A percentile compares a stretch with the other conserved stretches of the same genome.
These are phyloP conservation scores for Aspergillus sp. DNA, from an alignment of 2,329 filamentous ascomycete species.

Conservation along the genomic window DNA sequence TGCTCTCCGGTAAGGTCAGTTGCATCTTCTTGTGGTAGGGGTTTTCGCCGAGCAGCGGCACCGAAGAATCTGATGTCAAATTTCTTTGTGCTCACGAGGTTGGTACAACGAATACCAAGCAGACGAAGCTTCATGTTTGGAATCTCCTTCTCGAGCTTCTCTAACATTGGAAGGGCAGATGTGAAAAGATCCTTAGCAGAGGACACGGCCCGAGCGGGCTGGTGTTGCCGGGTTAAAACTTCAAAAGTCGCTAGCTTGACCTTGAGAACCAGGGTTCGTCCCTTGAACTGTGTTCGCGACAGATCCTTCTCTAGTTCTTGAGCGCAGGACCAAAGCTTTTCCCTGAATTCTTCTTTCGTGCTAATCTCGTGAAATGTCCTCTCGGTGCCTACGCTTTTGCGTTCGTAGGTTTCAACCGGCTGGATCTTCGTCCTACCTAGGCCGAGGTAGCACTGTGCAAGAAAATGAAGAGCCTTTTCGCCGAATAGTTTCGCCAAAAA, in stretches of 20 bases:
- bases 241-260: slow-evolving; percentile 94
- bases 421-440: slow-evolving; percentile 82
- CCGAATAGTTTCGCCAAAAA: slow-evolving; percentile 78
- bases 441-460: slow-evolving; percentile 81
- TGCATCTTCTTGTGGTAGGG: slow-evolving; percentile 5
- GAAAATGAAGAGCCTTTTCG: slow-evolving; percentile 84
- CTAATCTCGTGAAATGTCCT: slow-evolving; percentile 83
- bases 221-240: slow-evolving; percentile 76
- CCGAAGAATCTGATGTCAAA: slow-evolving; percentile 81
- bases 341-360: slow-evolving; percentile 65
- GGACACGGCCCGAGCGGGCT: slow-evolving; percentile 68
- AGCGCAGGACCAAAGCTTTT: slow-evolving; percentile 77
- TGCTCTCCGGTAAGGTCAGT: slow-evolving; percentile 47
- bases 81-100: slow-evolving; percentile 83
- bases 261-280: slow-evolving; percentile 87
- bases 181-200: slow-evolving; percentile 80
- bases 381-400: slow-evolving; percentile 93
- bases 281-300: slow-evolving; percentile 75
- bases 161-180: slow-evolving; percentile 76
- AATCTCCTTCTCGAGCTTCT: slow-evolving; percentile 80
- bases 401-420: slow-evolving; percentile 83
- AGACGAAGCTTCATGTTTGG: slow-evolving; percentile 76
- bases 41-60: slow-evolving; percentile 23
- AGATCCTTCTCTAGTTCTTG: slow-evolving; percentile 87
- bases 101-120: slow-evolving; percentile 85